Conservation (phyloP, 495 filamentous ascomycete species). For the Mycothermus thermophilus region DNA sequence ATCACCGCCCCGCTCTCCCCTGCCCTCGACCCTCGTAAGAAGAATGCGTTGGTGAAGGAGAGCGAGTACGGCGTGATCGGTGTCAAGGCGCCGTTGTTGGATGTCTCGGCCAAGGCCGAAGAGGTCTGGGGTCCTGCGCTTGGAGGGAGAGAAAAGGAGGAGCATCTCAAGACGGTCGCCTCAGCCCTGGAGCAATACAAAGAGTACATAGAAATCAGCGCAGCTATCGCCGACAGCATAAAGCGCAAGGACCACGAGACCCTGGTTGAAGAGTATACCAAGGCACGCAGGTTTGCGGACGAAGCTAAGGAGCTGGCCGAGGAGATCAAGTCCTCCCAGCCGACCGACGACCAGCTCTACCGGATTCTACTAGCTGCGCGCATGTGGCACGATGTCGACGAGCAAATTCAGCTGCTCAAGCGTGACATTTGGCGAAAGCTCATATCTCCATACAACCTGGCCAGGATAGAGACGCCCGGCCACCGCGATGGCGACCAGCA, state of each 20-base stretch:
- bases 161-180: constrained; percentile 61
- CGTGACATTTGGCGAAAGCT: constrained; percentile 74
- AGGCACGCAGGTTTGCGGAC: constrained; percentile 59
- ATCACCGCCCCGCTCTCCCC: constrained; percentile 22
- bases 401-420: constrained; percentile 74
- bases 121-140: constrained; percentile 94
- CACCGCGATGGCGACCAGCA: constrained; percentile 58
- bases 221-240: constrained; percentile 67
- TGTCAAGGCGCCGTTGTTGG: constrained; percentile 72
- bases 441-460: constrained; percentile 37
- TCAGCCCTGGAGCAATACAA: constrained; percentile 61
- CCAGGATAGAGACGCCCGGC: constrained; percentile 27
- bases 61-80: constrained; percentile 88
- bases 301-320: constrained; percentile 52
- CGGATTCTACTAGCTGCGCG: constrained; percentile 75
- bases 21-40: constrained; percentile 43
- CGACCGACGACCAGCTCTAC: constrained; percentile 59
- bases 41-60: constrained; percentile 85
- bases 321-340: constrained; percentile 38
- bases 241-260: constrained; percentile 79
- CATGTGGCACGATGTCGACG: constrained; percentile 88
- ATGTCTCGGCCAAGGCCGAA: constrained; percentile 84
- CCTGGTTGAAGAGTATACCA: constrained; percentile 72
- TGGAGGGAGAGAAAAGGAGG: constrained; percentile 83
- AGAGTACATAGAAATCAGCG: constrained; percentile 65